Conservation (phyloP, 164 flowering plant species). For the Liriodendron chinense region DNA sequence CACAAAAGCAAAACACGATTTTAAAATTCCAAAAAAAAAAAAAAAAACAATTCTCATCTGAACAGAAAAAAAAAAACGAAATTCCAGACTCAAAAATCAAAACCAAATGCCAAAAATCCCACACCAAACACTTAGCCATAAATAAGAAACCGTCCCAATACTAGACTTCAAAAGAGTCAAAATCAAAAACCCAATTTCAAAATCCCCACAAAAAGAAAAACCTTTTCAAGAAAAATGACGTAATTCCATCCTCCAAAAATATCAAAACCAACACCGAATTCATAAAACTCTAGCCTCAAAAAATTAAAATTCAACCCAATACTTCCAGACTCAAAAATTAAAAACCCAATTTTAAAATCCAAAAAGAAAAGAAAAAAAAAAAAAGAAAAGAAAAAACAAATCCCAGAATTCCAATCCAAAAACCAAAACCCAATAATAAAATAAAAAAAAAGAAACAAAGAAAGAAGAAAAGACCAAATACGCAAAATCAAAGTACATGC, state of each 20-base stretch:
- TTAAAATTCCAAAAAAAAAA: too few relatives aligned
- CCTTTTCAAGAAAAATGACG: not conserved
- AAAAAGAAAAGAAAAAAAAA: too few relatives aligned
- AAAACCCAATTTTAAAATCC: too few relatives aligned
- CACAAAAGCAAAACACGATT: too few relatives aligned
- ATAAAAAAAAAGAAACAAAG: not conserved
- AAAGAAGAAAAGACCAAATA: too few relatives aligned
- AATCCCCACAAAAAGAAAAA: not conserved
- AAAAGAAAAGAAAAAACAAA: too few relatives aligned
- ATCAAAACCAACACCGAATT: not conserved
- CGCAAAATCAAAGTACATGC: not conserved
- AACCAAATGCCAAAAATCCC: not conserved
- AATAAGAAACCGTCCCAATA: not conserved
- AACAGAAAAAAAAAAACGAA: too few relatives aligned
- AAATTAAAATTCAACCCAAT: too few relatives aligned
- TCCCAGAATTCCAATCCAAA: not conserved
- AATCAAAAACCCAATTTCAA: not conserved
- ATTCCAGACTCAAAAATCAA: not conserved
- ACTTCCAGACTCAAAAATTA: too few relatives aligned
- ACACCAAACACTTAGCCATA: too few relatives aligned
- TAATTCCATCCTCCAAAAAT: not conserved
- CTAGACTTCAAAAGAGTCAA: not conserved
- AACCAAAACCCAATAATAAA: too few relatives aligned
- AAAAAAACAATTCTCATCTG: too few relatives aligned
- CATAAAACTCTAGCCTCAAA: not conserved